Evolutionary conservation across 2,329 filamentous ascomycete genomes (phyloP).

Genomic region (Hymenoscyphus occultus): DNA sequence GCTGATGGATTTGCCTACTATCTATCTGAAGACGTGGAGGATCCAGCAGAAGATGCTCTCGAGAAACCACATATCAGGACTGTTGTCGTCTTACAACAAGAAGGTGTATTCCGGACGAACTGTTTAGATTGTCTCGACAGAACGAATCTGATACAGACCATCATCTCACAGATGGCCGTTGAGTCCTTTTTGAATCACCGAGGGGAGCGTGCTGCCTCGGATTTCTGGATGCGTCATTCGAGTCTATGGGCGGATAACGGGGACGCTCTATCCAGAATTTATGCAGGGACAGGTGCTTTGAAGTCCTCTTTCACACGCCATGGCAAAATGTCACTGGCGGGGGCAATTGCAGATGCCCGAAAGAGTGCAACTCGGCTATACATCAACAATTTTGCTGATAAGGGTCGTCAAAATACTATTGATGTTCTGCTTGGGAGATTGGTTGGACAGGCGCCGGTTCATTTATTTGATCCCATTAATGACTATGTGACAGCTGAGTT

Average conservation of each 20-base stretch:
- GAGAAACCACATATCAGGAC: conserved; percentile 41
- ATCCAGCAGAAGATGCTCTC: conserved; percentile 40
- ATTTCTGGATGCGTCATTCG: conserved; percentile 91
- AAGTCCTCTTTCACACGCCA: conserved; percentile 93
- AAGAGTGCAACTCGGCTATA: conserved; percentile 94
- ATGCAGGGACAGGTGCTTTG: conserved; percentile 90
- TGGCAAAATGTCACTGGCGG: conserved; percentile 93
- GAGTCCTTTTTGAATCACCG: conserved; percentile 78
- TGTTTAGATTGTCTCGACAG: conserved; percentile 94
- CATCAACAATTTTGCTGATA: conserved; percentile 97
- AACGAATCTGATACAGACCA: conserved; percentile 93
- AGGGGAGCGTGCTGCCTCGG: conserved; percentile 64
- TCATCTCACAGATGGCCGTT: conserved; percentile 90
- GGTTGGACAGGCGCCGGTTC: conserved; percentile 78
- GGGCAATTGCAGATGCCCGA: conserved; percentile 88
- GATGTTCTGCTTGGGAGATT: conserved; percentile 86
- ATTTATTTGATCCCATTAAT: conserved; percentile 90
- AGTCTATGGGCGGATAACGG: conserved; percentile 97
- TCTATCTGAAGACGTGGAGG: conserved; percentile 66
- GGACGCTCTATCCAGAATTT: conserved; percentile 89
- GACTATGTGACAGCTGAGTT: conserved; percentile 83
- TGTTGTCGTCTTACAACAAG: conserved; percentile 79
- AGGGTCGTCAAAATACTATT: conserved; percentile 88
- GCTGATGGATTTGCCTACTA: conserved; percentile 92
- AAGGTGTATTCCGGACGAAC: conserved; percentile 94